These are phyloP conservation scores for Starmerella bombi DNA, from an alignment of 805 yeast genomes.

Conservation along the genomic window DNA sequence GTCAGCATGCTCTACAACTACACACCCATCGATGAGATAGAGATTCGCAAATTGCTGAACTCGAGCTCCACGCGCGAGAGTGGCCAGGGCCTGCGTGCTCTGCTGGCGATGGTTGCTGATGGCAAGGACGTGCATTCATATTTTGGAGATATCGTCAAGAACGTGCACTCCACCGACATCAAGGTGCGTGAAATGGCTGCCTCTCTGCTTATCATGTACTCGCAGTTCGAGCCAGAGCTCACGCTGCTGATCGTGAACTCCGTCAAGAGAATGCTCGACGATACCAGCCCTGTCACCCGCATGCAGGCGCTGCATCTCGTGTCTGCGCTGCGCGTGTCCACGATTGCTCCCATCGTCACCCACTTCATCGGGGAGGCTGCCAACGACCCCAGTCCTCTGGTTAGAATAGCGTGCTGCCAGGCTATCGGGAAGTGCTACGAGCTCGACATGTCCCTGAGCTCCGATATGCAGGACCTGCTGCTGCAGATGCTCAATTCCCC, in stretches of 20 bases:
- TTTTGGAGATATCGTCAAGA: slow-evolving; percentile 74
- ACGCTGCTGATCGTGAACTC: slow-evolving; percentile 83
- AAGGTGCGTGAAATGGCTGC: slow-evolving; percentile 66
- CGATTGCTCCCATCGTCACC: slow-evolving; percentile 65
- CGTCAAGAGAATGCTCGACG: slow-evolving; percentile 68
- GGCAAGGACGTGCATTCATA: slow-evolving; percentile 32
- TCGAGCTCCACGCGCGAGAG: slow-evolving; percentile 57
- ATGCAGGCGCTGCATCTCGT: slow-evolving; percentile 65
- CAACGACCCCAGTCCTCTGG: slow-evolving; percentile 61
- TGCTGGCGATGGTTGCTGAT: slow-evolving; percentile 27
- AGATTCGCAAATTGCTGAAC: slow-evolving; percentile 50
- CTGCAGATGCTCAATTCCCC: slow-evolving; percentile 46
- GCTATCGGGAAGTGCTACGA: slow-evolving; percentile 50
- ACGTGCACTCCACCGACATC: slow-evolving; percentile 53
- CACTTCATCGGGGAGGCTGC: slow-evolving; percentile 57
- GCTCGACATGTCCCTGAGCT: slow-evolving; percentile 33
- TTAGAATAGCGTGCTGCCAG: slow-evolving; percentile 65
- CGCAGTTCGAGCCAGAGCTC: slow-evolving; percentile 76
- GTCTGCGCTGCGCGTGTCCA: slow-evolving; percentile 69
- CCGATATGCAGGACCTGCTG: slow-evolving; percentile 40
- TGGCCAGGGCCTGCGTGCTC: slow-evolving; percentile 45
- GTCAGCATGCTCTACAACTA: background rate
- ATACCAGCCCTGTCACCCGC: slow-evolving; percentile 48
- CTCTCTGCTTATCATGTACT: slow-evolving; percentile 58
- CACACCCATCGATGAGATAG: slow-evolving; percentile 24